A percentile compares a stretch with the other conserved stretches of the same genome.
phyloP scores from a whole-genome alignment of 2,329 filamentous ascomycete species.

The Metarhizium rileyi region DNA sequence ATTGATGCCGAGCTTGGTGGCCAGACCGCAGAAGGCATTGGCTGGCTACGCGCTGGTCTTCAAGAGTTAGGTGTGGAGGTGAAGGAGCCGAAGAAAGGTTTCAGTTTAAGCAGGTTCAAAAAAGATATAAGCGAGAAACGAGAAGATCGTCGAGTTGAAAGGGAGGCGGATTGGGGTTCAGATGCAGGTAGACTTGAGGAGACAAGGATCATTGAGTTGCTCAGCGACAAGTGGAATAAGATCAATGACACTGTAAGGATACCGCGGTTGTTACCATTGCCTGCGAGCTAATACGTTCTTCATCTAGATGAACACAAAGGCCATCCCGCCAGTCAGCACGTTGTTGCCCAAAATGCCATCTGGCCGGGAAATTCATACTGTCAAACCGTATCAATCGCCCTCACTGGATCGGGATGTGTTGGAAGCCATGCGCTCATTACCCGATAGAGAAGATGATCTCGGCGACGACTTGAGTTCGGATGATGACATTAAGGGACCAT shows the following conservation, averaged over 20 bases:
- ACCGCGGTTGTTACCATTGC: fast-evolving
- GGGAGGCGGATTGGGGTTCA: slow-evolving; percentile 61
- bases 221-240: slow-evolving; percentile 83
- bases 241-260: slow-evolving; percentile 76
- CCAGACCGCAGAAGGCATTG: slow-evolving; percentile 74
- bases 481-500: slow-evolving; percentile 22
- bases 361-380: slow-evolving; percentile 72
- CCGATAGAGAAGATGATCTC: slow-evolving; percentile 23
- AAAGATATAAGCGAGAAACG: slow-evolving; percentile 67
- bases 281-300: not conserved
- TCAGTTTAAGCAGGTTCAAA: slow-evolving; percentile 54
- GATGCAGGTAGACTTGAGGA: slow-evolving; percentile 84
- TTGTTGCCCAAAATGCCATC: slow-evolving; percentile 74
- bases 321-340: slow-evolving; percentile 60
- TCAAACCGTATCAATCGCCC: slow-evolving; percentile 59
- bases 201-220: slow-evolving; percentile 71
- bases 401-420: slow-evolving; percentile 55
- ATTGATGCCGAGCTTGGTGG: slow-evolving; percentile 79
- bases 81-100: slow-evolving; percentile 41
- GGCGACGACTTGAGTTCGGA: slow-evolving; percentile 28
- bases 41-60: slow-evolving; percentile 72
- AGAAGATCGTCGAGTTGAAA: slow-evolving; percentile 72
- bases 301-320: slow-evolving; percentile 72
- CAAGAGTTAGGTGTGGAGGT: slow-evolving; percentile 60
- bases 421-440: slow-evolving; percentile 42